A percentile compares a stretch with the other conserved stretches of the same genome.
These are phyloP conservation scores for Plasmodium vivax DNA, from an alignment of 169 alveolate species.

Conservation along the genomic window DNA sequence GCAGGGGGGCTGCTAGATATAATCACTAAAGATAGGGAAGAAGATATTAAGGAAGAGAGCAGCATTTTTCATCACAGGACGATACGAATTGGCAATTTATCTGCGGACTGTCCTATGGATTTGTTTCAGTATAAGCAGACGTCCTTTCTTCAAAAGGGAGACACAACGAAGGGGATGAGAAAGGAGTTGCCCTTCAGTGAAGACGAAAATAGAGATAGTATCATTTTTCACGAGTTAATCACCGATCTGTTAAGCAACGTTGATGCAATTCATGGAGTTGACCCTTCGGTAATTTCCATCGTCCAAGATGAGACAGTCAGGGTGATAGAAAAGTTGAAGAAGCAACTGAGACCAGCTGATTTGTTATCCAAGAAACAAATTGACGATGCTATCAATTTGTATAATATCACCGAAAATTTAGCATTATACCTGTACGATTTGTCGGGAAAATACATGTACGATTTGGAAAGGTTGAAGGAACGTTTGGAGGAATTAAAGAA, in stretches of 20 bases:
- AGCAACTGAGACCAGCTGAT: conserved; percentile 89
- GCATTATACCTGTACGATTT: conserved; percentile 78
- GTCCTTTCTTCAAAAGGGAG: conserved; percentile 41
- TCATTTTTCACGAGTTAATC: conserved; percentile 59
- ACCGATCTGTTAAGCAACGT: conserved; percentile 74
- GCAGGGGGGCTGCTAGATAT: conserved; percentile 80
- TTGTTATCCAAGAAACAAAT: conserved; percentile 82
- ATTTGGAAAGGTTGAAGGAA: conserved; percentile 83
- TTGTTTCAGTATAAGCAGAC: conserved; percentile 49
- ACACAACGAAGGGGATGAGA: background rate
- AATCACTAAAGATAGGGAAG: conserved; percentile 65
- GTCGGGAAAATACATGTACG: conserved; percentile 77
- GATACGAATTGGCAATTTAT: conserved; percentile 35
- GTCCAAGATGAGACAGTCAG: conserved; percentile 88
- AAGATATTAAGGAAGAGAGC: conserved; percentile 72
- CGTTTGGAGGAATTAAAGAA: conserved; percentile 84
- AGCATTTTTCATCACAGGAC: conserved; percentile 63
- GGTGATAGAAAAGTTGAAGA: conserved; percentile 86
- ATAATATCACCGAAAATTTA: conserved; percentile 74
- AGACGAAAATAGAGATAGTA: conserved; percentile 24
- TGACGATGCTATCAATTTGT: conserved; percentile 83
- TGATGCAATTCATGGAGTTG: conserved; percentile 91
- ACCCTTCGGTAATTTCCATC: conserved; percentile 83
- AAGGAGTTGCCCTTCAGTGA: conserved; percentile 16
- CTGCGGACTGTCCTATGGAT: conserved; percentile 67